These are phyloP conservation scores for Hericium alpestre DNA, from an alignment of 768 basidiomycete species.

Conservation along the genomic window DNA sequence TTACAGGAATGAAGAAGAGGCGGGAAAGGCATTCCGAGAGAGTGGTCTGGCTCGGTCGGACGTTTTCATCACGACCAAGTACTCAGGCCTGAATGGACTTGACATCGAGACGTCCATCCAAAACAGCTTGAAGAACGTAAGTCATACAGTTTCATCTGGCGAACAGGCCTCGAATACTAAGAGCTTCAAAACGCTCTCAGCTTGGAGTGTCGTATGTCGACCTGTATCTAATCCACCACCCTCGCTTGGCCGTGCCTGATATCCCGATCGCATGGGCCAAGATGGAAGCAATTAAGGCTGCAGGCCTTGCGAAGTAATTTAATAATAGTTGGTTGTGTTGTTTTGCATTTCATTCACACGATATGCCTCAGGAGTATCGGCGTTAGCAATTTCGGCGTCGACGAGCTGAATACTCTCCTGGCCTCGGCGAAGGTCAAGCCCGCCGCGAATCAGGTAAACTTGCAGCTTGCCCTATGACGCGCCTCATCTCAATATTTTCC, in stretches of 20 bases:
- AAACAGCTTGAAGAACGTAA: constrained; percentile 47
- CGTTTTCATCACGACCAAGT: constrained; percentile 59
- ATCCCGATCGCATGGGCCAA: constrained; percentile 53
- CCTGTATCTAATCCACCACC: constrained; percentile 60
- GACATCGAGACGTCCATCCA: constrained; percentile 45
- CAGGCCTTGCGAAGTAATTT: constrained; percentile 46
- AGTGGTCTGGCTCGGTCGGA: constrained; percentile 47
- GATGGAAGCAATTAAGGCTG: constrained; percentile 46
- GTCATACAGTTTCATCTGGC: neutral
- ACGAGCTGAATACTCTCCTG: constrained; percentile 44
- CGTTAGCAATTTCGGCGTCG: constrained; percentile 56
- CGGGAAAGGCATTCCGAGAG: constrained; percentile 36
- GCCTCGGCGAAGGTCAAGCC: constrained; percentile 53
- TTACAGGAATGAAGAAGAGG: constrained; percentile 53
- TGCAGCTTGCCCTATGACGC: neutral
- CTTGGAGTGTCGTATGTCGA: constrained; percentile 58
- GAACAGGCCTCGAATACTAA: neutral
- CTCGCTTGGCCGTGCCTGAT: constrained; percentile 42
- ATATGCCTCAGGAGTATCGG: constrained; percentile 58
- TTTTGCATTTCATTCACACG: neutral
- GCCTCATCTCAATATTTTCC: neutral
- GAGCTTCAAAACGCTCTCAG: constrained; percentile 21
- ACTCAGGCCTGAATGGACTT: constrained; percentile 38
- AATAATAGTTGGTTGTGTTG: neutral
- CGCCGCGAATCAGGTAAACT: constrained; percentile 51